Conservation (phyloP, 2,329 filamentous ascomycete genomes). For the Neofusicoccum umdonicola region DNA sequence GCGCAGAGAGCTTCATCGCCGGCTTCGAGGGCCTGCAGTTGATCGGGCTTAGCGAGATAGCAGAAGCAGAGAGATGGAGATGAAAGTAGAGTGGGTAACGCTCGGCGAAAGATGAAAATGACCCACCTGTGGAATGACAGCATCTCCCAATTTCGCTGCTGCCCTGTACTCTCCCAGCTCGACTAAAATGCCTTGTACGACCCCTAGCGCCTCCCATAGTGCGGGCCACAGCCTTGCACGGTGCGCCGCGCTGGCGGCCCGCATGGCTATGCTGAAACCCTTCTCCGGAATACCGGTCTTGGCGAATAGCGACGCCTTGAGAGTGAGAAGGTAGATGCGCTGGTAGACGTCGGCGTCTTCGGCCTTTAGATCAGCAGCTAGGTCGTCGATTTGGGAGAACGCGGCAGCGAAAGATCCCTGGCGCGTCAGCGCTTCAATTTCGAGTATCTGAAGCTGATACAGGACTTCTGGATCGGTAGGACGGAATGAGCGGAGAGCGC, state of each 20-base stretch:
- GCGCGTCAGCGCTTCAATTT: slow-evolving; percentile 59
- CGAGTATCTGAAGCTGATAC: slow-evolving; percentile 58
- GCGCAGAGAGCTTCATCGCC: slow-evolving; percentile 63
- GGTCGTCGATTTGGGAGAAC: slow-evolving; percentile 53
- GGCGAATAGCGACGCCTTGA: slow-evolving; percentile 70
- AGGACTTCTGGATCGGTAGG: slow-evolving; percentile 58
- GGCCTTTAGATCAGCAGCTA: slow-evolving; percentile 51
- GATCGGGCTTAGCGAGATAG: not conserved
- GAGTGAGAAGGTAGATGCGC: slow-evolving; percentile 67
- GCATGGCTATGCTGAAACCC: slow-evolving; percentile 73
- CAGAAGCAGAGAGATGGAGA: not conserved
- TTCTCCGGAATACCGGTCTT: slow-evolving; percentile 67
- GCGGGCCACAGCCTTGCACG: slow-evolving; percentile 65
- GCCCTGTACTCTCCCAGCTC: slow-evolving; percentile 72
- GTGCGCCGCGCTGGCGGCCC: slow-evolving; percentile 72
- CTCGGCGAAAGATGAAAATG: not conserved
- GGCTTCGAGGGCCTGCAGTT: slow-evolving; percentile 58
- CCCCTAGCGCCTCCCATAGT: slow-evolving; percentile 70
- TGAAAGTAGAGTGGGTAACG: too few species aligned
- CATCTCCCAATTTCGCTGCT: slow-evolving; percentile 62
- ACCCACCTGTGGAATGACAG: slow-evolving; percentile 68
- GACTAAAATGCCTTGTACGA: slow-evolving; percentile 66
- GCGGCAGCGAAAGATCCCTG: slow-evolving; percentile 54
- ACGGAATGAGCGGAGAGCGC: slow-evolving; percentile 54
- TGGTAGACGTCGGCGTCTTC: slow-evolving; percentile 63